These are phyloP conservation scores for Penicillium daleae DNA, from an alignment of 495 filamentous ascomycete species.

Conservation along the genomic window DNA sequence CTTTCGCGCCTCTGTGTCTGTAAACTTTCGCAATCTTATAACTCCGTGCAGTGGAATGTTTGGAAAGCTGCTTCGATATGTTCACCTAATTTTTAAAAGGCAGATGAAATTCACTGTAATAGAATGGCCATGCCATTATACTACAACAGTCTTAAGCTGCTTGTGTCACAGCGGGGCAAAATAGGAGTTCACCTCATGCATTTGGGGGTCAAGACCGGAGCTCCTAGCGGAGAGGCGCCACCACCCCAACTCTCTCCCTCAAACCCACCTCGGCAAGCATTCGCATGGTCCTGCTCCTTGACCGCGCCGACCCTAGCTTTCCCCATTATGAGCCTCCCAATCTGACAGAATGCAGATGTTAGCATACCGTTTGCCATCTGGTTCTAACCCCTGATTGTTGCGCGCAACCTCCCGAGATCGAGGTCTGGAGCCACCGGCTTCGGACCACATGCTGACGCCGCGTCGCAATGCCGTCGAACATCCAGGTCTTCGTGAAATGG, in stretches of 20 bases:
- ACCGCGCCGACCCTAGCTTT: slow-evolving; percentile 10
- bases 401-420: slow-evolving; percentile 22
- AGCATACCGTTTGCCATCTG: slow-evolving; percentile 18
- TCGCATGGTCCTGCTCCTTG: slow-evolving; percentile 15
- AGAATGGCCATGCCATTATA: background rate
- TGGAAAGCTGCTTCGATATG: background rate
- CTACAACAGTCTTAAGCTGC: background rate
- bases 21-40: background rate
- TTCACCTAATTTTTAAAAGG: background rate
- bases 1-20: background rate
- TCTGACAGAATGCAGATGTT: slow-evolving; percentile 37
- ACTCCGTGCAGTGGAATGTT: background rate
- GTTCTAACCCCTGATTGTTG: slow-evolving; percentile 14
- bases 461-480: slow-evolving; percentile 62
- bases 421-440: slow-evolving; percentile 17
- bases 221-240: slow-evolving; percentile 21
- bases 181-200: background rate
- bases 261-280: slow-evolving; percentile 25
- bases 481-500: slow-evolving; percentile 94
- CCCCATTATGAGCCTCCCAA: slow-evolving; percentile 24
- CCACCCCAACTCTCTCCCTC: slow-evolving; percentile 16
- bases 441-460: slow-evolving; percentile 42
- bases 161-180: background rate
- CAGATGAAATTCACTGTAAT: background rate
- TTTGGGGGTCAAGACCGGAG: slow-evolving; percentile 1